Evolutionary conservation across 495 filamentous ascomycete genomes (phyloP), one percentile per base, ranked within the genome.

Genomic region (Penicillium dipodomyicola): DNA sequence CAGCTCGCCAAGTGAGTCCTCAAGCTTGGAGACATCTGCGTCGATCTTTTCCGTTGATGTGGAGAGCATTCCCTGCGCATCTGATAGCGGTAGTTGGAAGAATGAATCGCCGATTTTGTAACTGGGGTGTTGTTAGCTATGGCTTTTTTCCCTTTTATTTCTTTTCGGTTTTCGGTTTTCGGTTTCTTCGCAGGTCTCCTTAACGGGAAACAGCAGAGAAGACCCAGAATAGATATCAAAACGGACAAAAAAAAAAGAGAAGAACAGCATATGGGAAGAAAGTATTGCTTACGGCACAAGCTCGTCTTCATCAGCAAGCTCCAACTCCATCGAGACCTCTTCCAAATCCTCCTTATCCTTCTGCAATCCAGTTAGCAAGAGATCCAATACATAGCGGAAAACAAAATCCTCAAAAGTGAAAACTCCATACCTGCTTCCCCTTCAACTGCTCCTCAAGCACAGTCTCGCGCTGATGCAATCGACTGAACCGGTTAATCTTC

Each of bases 271-370:
- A 23, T 35, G n/a, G 35, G 19, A 37, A 19, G 42, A 59, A 27
- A 19, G 14, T 25, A 10, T 27, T 23, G 73, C 82, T 41, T 79
- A 97, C 93, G 90, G 92, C 11, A 98, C 82, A 57, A 87, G 81
- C 27, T 96, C 92, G 56, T 97, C 94, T 65, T 98, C 95, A 74
- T 97, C 94, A 25, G 90, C 92, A 7, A 98, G 83, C 72, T 97
- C 94, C 15, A 98, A 80, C 69, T 98, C 94, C 32, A 77, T 90
- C 5, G 87, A 88, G 45, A 97, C 82, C 69, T 98, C 94, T 61
- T 96, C 91, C 5, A 97, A 82, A 64, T 97, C 94, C 71, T 97
- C 95, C 72, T 97, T 97, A 66, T 97, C 94, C 77, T 98, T 96
- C 95, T 98, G 64, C 49, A 56, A 39, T 8, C 7, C 52, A 15